Evolutionary conservation across 768 basidiomycete genomes (phyloP).

Genomic region (Hygrocybe coccinea): DNA sequence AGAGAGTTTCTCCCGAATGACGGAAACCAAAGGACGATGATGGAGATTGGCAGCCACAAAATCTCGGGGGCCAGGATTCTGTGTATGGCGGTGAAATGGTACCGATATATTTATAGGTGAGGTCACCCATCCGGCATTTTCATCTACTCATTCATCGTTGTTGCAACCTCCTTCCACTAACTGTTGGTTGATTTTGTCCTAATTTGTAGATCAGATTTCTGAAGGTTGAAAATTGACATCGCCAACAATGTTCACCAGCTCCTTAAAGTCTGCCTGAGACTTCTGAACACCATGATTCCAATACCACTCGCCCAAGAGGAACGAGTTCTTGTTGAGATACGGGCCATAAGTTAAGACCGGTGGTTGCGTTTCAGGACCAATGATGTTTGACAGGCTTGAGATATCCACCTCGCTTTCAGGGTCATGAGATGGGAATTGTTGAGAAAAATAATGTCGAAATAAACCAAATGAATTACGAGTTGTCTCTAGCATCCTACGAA

Average conservation of each 20-base stretch:
- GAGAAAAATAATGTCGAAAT: neutral
- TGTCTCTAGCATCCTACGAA: neutral
- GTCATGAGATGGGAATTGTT: neutral
- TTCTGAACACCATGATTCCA: too few relatives aligned
- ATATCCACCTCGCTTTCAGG: neutral
- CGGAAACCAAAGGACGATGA: conserved; percentile 12
- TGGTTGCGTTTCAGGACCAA: too few relatives aligned
- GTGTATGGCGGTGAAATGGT: conserved; percentile 6
- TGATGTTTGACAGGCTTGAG: neutral
- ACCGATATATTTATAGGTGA: conserved; percentile 5
- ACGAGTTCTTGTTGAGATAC: conserved; percentile 15
- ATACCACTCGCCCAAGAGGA: too few relatives aligned
- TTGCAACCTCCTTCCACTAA: conserved; percentile 3
- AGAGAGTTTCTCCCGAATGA: conserved; percentile 13
- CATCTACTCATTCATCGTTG: conserved; percentile 1
- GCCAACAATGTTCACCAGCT: conserved; percentile 9
- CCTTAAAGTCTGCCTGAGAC: too few relatives aligned
- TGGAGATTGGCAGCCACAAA: conserved; percentile 10
- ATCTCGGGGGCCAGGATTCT: conserved; percentile 1
- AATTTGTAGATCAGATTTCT: conserved; percentile 10
- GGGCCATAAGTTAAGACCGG: neutral
- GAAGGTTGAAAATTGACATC: conserved; percentile 1
- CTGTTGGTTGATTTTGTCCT: conserved; percentile 5
- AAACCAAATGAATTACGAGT: neutral
- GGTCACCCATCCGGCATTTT: conserved; percentile 16